phyloP scores from a whole-genome alignment of 805 yeast genomes.

The Wickerhamiella spandovensis region DNA sequence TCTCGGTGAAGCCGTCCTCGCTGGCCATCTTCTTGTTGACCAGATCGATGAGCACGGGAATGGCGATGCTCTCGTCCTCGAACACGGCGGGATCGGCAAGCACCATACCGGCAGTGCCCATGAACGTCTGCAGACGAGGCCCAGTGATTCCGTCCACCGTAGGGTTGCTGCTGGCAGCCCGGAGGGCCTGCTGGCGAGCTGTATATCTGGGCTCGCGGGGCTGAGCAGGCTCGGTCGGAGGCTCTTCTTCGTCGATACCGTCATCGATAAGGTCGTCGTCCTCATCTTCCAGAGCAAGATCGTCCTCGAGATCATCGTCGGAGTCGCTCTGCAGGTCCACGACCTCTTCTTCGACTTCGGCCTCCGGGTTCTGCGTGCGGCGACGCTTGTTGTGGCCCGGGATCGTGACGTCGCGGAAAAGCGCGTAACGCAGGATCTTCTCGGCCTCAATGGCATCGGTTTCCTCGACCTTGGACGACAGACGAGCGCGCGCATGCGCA shows the following conservation, averaged over 20 bases:
- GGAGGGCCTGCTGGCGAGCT: not conserved
- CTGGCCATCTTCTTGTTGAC: conserved; percentile 32
- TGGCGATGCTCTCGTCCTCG: conserved; percentile 33
- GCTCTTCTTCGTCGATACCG: conserved; percentile 7
- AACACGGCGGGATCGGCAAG: conserved; percentile 28
- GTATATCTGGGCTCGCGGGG: not conserved
- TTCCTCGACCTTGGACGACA: conserved; percentile 58
- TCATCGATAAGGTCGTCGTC: conserved; percentile 7
- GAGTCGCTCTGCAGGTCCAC: conserved; percentile 18
- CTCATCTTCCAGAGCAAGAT: conserved; percentile 32
- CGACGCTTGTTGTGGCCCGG: conserved; percentile 27
- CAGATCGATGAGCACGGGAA: conserved; percentile 27
- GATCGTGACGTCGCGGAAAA: conserved; percentile 58
- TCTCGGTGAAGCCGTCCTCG: conserved; percentile 27
- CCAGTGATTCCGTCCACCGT: conserved; percentile 33
- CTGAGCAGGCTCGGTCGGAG: not conserved
- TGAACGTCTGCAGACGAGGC: conserved; percentile 35
- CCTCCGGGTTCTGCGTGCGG: conserved; percentile 11
- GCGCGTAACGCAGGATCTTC: conserved; percentile 67
- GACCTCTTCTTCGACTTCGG: conserved; percentile 20
- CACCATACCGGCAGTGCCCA: conserved; percentile 34
- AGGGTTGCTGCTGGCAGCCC: not conserved
- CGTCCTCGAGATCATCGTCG: conserved; percentile 26
- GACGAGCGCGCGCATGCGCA: conserved; percentile 93
- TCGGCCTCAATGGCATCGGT: conserved; percentile 81